phyloP scores from a whole-genome alignment of 208 protist genomes.

The Crithidia mellificae region DNA sequence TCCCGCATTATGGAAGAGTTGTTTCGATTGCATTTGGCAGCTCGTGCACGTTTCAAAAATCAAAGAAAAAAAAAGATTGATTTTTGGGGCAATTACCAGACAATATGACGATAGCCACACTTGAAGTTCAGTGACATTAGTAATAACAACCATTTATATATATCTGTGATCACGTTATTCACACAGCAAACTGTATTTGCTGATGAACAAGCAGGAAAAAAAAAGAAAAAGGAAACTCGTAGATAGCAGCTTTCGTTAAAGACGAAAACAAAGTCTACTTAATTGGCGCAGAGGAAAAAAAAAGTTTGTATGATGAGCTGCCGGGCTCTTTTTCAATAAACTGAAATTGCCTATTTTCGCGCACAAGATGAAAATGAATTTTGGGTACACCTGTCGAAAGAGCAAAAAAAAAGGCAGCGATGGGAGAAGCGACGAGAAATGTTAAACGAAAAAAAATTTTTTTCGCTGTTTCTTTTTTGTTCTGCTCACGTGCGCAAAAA shows the following conservation, averaged over 20 bases:
- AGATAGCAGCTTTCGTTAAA: no score
- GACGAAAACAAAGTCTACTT: no score
- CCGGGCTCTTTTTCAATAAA: no score
- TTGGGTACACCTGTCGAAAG: no score
- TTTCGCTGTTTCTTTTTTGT: no score
- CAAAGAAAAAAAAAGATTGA: neutral
- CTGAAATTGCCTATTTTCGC: no score
- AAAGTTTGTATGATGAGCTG: no score
- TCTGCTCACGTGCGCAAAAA: constrained; percentile 20
- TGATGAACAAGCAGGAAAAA: neutral
- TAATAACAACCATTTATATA: constrained; percentile 8
- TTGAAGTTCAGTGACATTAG: neutral
- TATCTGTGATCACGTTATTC: constrained; percentile 10
- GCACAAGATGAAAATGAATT: no score
- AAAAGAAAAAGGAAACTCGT: no score
- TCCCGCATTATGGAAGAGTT: no score
- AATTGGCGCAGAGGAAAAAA: constrained; percentile 5
- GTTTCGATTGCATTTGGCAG: no score
- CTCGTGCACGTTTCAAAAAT: no score
- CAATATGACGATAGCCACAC: neutral
- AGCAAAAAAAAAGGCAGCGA: neutral
- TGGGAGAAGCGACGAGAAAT: neutral
- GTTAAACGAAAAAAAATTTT: constrained; percentile 16
- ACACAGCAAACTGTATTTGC: constrained; percentile 7
- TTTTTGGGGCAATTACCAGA: neutral